Evolutionary conservation across 306 rosid species (phyloP).

Genomic region (Hippophae tibetana): DNA sequence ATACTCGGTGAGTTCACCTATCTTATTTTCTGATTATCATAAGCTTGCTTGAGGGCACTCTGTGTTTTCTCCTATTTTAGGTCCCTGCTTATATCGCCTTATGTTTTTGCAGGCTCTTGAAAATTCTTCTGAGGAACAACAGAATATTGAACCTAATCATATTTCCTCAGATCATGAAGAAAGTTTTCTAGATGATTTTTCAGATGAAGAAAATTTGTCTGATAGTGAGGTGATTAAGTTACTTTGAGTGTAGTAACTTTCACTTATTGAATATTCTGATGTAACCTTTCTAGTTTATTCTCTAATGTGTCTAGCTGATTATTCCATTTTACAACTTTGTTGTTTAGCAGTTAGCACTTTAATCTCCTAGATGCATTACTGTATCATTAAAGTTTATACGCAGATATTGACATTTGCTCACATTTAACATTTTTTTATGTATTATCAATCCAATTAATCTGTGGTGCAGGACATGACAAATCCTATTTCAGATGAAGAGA

Average conservation of each 20-base stretch:
- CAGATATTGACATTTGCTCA: neutral
- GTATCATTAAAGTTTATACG: neutral
- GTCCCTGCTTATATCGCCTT: neutral
- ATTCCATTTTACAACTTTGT: neutral
- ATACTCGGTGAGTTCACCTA: constrained; percentile 51
- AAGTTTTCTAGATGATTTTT: constrained; percentile 46
- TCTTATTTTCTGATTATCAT: constrained; percentile 4
- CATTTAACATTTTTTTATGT: neutral
- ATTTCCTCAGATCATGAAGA: constrained; percentile 45
- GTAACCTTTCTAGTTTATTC: too few species aligned
- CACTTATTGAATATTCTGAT: neutral
- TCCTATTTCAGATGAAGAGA: constrained; percentile 26
- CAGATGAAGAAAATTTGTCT: constrained; percentile 46
- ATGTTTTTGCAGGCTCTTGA: constrained; percentile 45
- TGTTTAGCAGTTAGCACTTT: neutral
- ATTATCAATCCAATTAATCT: neutral
- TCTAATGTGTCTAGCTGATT: neutral
- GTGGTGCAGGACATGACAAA: constrained; percentile 37
- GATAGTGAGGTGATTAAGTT: constrained; percentile 45
- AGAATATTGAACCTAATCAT: constrained; percentile 34
- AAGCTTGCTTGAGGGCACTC: neutral
- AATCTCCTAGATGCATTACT: neutral
- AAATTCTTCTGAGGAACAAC: constrained; percentile 39
- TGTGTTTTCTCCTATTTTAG: neutral
- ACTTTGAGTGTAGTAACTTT: constrained; percentile 1